Evolutionary conservation across 1,139 yeast species (phyloP).

Genomic region (Yamadazyma atlantica): DNA sequence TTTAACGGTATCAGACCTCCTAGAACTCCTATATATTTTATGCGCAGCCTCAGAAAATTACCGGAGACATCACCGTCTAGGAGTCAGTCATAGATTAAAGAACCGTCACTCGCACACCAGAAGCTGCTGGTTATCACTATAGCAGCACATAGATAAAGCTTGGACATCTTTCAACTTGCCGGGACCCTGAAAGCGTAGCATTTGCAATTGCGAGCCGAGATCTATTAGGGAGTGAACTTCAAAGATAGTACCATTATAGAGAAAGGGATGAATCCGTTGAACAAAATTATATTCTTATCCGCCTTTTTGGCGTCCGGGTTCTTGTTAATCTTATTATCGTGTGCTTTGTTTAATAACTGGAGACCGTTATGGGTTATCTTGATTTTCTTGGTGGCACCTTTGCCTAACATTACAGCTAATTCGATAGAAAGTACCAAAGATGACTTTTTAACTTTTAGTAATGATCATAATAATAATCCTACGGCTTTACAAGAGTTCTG

Average conservation of each 20-base stretch:
- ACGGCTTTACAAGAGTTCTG: conserved; percentile 58
- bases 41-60: not conserved
- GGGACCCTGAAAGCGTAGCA: too few species aligned
- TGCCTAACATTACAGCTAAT: conserved; percentile 57
- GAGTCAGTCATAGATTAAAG: too few species aligned
- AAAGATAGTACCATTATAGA: too few species aligned
- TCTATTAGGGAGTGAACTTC: too few species aligned
- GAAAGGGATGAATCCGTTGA: conserved; percentile 51
- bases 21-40: too few species aligned
- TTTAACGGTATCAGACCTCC: too few species aligned
- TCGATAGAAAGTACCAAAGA: conserved; percentile 44
- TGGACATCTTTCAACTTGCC: too few species aligned
- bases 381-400: conserved; percentile 67
- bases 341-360: conserved; percentile 73
- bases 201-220: too few species aligned
- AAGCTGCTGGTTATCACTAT: too few species aligned
- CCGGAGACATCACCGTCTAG: not conserved
- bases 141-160: too few species aligned
- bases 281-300: conserved; percentile 68
- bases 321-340: conserved; percentile 65
- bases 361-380: conserved; percentile 67
- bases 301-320: conserved; percentile 74
- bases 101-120: too few species aligned
- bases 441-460: conserved; percentile 67
- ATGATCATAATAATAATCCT: conserved; percentile 40